Percentiles rank a stretch among this genome's conserved stretches.
Conservation (phyloP, 2,329 filamentous ascomycete genomes). For the Claviceps purpurea region DNA sequence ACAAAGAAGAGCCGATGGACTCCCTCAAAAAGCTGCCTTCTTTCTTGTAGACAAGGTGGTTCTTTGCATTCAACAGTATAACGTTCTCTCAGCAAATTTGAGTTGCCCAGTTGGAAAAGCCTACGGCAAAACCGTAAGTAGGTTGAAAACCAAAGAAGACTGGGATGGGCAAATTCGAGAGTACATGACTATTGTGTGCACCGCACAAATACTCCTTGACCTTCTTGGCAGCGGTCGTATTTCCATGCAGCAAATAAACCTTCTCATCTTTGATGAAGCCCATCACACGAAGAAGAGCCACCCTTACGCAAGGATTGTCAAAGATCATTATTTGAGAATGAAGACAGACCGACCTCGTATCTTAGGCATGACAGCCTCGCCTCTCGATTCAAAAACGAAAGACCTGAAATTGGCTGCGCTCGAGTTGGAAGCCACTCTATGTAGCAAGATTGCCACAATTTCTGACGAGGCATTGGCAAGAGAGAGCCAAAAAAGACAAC, state of each 20-base stretch:
- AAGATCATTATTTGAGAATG: constrained; percentile 60
- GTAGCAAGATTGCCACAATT: constrained; percentile 71
- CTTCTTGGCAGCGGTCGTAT: constrained; percentile 71
- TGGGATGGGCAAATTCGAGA: constrained; percentile 41
- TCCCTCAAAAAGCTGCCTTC: constrained; percentile 57
- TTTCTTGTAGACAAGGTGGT: constrained; percentile 87
- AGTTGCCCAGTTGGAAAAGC: constrained; percentile 61
- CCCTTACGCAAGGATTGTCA: constrained; percentile 79
- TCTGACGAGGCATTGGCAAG: constrained; percentile 23
- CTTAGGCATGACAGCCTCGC: constrained; percentile 95
- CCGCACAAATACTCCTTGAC: constrained; percentile 71
- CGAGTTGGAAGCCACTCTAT: constrained; percentile 63
- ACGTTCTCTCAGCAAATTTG: constrained; percentile 69
- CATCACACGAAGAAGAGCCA: constrained; percentile 95
- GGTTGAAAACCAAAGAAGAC: constrained; percentile 26
- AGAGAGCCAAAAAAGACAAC: constrained; percentile 11
- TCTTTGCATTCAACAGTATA: constrained; percentile 78
- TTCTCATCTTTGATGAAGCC: constrained; percentile 90
- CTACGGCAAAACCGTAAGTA: constrained; percentile 53
- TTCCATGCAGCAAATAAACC: constrained; percentile 68
- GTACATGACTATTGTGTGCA: constrained; percentile 83
- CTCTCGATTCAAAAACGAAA: constrained; percentile 62
- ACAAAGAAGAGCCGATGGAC: constrained; percentile 48
- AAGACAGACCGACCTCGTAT: constrained; percentile 52
- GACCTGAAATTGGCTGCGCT: constrained; percentile 57